Evolutionary conservation across 768 basidiomycete species (phyloP).

Genomic region (Macrocybe gigantea): DNA sequence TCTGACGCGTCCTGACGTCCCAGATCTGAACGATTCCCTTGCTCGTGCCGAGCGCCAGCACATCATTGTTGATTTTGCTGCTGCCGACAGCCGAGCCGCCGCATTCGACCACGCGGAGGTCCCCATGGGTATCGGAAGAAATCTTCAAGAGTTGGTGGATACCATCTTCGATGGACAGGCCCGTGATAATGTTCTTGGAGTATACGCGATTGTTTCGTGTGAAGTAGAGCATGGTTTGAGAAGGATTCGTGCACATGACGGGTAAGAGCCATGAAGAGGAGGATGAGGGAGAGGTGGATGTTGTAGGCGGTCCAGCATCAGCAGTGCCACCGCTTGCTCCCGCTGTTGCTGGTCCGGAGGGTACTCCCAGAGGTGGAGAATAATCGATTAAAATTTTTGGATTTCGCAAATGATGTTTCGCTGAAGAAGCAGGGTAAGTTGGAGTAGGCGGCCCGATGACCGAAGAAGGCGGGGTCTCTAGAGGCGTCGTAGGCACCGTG

Average conservation of each 20-base stretch:
- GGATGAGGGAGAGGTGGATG: conserved; percentile 14
- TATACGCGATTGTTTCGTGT: conserved; percentile 51
- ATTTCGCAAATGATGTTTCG: conserved; percentile 25
- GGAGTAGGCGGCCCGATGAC: conserved; percentile 9
- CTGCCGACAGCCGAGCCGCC: conserved; percentile 17
- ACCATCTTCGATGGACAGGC: conserved; percentile 31
- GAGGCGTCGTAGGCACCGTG: no score
- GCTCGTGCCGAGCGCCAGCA: conserved; percentile 57
- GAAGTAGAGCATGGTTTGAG: conserved; percentile 39
- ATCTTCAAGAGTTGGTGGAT: conserved; percentile 41
- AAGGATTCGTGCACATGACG: conserved; percentile 34
- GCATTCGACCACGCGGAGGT: conserved; percentile 36
- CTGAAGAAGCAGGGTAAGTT: conserved; percentile 28
- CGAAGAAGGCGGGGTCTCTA: no score
- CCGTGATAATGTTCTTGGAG: conserved; percentile 35
- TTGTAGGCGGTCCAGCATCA: conserved; percentile 1
- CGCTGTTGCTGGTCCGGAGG: background rate
- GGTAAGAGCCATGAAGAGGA: conserved; percentile 12
- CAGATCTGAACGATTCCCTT: conserved; percentile 67
- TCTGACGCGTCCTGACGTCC: conserved; percentile 56
- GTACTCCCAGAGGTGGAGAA: conserved; percentile 15
- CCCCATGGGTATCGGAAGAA: conserved; percentile 34
- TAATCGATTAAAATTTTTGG: conserved; percentile 28
- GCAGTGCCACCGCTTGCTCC: background rate
- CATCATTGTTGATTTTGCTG: conserved; percentile 16